A percentile compares a stretch with the other conserved stretches of the same genome.
Conservation (phyloP, 2,329 filamentous ascomycete species). For the Nothopassalora personata region DNA sequence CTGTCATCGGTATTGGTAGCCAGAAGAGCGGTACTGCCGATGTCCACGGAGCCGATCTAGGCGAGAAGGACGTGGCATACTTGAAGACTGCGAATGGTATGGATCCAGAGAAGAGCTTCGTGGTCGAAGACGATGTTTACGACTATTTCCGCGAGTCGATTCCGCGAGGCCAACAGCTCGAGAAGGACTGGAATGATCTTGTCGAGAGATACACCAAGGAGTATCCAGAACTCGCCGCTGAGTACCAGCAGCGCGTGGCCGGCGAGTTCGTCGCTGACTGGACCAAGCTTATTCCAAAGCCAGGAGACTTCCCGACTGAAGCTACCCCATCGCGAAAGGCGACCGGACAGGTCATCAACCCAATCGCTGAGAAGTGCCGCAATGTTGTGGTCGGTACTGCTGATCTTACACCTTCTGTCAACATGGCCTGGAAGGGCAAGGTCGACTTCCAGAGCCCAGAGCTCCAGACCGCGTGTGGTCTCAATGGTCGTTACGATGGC, state of each 20-base stretch:
- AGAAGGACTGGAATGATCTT: conserved; percentile 46
- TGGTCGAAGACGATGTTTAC: conserved; percentile 41
- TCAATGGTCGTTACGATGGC: conserved; percentile 50
- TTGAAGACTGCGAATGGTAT: conserved; percentile 51
- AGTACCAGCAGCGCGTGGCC: conserved; percentile 45
- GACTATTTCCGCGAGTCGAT: conserved; percentile 50
- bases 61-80: conserved; percentile 49
- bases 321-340: conserved; percentile 49
- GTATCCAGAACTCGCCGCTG: conserved; percentile 47
- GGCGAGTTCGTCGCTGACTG: conserved; percentile 47
- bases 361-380: conserved; percentile 29
- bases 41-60: conserved; percentile 56
- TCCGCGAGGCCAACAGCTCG: conserved; percentile 42
- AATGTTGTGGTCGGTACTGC: conserved; percentile 36
- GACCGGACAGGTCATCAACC: conserved; percentile 41
- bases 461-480: conserved; percentile 37
- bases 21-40: conserved; percentile 47
- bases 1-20: conserved; percentile 52
- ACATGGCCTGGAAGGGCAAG: conserved; percentile 41
- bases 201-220: conserved; percentile 41
- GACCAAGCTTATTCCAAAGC: conserved; percentile 46
- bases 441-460: conserved; percentile 46
- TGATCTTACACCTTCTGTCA: conserved; percentile 36
- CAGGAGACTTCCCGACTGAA: conserved; percentile 41
- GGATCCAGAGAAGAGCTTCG: conserved; percentile 39